Percentiles rank a stretch among this genome's conserved stretches.
Evolutionary conservation across 768 basidiomycete genomes (phyloP).

Genomic region (Epithele typhae): DNA sequence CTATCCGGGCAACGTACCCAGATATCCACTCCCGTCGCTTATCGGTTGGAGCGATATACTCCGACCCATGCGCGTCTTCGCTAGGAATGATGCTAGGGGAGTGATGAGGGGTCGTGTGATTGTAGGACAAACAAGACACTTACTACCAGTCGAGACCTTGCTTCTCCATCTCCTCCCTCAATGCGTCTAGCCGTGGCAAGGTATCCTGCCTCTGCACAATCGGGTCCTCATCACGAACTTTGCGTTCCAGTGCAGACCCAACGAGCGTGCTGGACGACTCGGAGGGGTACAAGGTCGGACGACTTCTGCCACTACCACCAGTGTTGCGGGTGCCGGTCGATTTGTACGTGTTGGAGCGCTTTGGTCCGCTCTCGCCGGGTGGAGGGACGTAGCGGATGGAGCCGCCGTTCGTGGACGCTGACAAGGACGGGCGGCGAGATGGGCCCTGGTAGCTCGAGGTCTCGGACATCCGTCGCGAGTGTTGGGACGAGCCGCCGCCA

Average conservation of each 20-base stretch:
- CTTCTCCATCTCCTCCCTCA: constrained; percentile 64
- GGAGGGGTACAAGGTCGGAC: constrained; percentile 43
- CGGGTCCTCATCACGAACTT: constrained; percentile 57
- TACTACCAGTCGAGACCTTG: constrained; percentile 75
- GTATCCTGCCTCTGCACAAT: constrained; percentile 55
- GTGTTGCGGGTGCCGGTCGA: constrained; percentile 15
- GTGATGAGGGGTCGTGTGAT: neutral
- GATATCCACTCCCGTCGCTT: constrained; percentile 76
- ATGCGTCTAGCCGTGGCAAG: constrained; percentile 49
- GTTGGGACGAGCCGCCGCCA: too few species aligned
- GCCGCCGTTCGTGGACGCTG: constrained; percentile 4
- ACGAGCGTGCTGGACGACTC: constrained; percentile 72
- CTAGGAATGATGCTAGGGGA: constrained; percentile 62
- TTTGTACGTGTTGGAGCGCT: constrained; percentile 19
- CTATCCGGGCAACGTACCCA: constrained; percentile 41
- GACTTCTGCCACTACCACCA: constrained; percentile 22
- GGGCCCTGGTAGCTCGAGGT: too few species aligned
- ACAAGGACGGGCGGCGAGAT: constrained; percentile 3
- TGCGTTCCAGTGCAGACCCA: constrained; percentile 69
- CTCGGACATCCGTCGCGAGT: too few species aligned
- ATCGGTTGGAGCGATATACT: constrained; percentile 74
- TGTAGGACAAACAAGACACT: constrained; percentile 26
- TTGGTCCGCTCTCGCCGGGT: constrained; percentile 12
- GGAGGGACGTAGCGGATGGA: constrained; percentile 1
- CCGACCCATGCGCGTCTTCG: constrained; percentile 81